Evolutionary conservation across 805 yeast species (phyloP), one percentile per base, ranked within the genome.

Genomic region (Peterozyma toletana): DNA sequence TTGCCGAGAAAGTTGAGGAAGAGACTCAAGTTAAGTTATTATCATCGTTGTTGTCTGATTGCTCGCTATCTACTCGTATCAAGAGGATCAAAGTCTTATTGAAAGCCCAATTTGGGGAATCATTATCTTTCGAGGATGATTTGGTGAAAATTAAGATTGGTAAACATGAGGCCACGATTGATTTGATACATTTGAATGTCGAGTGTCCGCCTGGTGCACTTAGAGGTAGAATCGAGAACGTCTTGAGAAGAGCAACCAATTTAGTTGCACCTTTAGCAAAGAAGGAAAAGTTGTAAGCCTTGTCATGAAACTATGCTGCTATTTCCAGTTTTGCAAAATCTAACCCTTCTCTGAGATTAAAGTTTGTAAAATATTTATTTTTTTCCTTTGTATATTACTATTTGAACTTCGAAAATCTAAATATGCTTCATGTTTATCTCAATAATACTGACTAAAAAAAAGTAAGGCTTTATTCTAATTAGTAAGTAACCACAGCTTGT

Each of bases 61-160:
- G 60, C n/a, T 47, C 63, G 11, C 51, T 61, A 10, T 48, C 53
- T 14, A 66, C 65, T 1, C 67, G 82, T 49, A 59, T 77, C 5
- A 66, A 67, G 16, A 73, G 87, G 45, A 75, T 93, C 10, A 59
- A 77, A 2, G 68, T 78, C 11, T 67, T 93, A 37, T 66, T 93
- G 40, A 67, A 70, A 39, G 89, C 93, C 1, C 99, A 93, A 55
- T 93, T 93, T 65, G 99, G 98, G 13, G 87, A 84, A 18, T 63
- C 89, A 1, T 77, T 86, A 47, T 46, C 47, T 1, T 53, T 56
- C 21, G 46, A 54, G 9, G 55, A 64, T 0, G 66, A 65, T 7
- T 76, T 76, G n/a, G 86, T 87, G 0, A 56, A 60, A 1, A 75
- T 93, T 11, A 74, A 71, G 30, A 80, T 91, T 41, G 98, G 96